These are phyloP conservation scores for Juglanconis juglandina DNA, from an alignment of 2,329 filamentous ascomycete genomes.

Conservation along the genomic window DNA sequence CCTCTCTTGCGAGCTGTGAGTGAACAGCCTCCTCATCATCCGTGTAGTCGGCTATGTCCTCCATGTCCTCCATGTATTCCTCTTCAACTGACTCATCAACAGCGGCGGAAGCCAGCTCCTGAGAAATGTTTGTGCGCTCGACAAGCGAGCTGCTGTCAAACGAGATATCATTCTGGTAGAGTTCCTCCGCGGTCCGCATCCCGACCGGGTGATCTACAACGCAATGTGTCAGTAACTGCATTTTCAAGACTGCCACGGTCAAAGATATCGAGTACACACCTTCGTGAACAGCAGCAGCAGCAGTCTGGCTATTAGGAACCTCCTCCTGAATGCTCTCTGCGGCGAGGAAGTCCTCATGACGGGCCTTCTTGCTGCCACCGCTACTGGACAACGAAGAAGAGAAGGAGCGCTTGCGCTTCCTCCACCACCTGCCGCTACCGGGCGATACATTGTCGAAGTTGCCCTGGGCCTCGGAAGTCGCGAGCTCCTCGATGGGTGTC, in stretches of 20 bases:
- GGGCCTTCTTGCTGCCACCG: constrained; percentile 25
- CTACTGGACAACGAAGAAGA: constrained; percentile 21
- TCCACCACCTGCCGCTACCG: constrained; percentile 14
- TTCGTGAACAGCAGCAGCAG: background rate
- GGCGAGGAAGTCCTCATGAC: constrained; percentile 16
- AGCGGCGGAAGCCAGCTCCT: background rate
- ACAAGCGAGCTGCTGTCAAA: background rate
- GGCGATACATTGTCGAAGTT: constrained; percentile 16
- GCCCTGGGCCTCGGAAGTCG: constrained; percentile 20
- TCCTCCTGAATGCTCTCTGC: constrained; percentile 14
- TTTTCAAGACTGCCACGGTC: background rate
- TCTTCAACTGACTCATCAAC: background rate
- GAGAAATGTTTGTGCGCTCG: background rate
- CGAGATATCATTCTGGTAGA: background rate
- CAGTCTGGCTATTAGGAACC: constrained; percentile 22
- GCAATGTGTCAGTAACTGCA: background rate
- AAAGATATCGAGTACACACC: background rate
- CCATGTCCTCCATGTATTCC: background rate
- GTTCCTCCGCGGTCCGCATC: background rate
- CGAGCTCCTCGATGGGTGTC: constrained; percentile 13
- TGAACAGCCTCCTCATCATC: constrained; percentile 17
- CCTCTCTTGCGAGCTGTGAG: constrained; percentile 17
- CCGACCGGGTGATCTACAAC: background rate
- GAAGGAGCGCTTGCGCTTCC: constrained; percentile 29
- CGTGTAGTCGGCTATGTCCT: background rate